These are phyloP conservation scores for Chalciporus chontae DNA, from an alignment of 768 basidiomycete species.

Conservation along the genomic window DNA sequence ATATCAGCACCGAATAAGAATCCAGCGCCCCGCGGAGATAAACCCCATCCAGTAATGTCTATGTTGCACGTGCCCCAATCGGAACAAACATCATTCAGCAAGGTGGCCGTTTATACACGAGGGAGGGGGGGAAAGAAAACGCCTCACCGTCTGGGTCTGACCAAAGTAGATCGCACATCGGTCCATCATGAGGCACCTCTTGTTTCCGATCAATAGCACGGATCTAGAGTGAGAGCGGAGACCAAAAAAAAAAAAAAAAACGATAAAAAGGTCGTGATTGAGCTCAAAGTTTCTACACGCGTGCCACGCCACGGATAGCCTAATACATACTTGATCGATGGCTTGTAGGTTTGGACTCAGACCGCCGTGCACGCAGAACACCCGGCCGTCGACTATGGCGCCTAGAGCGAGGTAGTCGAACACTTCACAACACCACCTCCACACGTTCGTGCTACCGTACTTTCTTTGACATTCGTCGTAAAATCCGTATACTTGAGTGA, in stretches of 20 bases:
- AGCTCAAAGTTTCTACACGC: constrained; percentile 8
- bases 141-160: constrained; percentile 91
- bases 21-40: constrained; percentile 96
- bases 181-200: constrained; percentile 97
- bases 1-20: constrained; percentile 94
- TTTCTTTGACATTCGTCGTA: constrained; percentile 97
- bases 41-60: constrained; percentile 94
- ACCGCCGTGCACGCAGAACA: constrained; percentile 97
- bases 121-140: constrained; percentile 1
- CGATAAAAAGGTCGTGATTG: constrained; percentile 22
- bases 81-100: constrained; percentile 23
- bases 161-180: constrained; percentile 99
- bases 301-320: constrained; percentile 14
- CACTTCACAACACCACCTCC: constrained; percentile 98
- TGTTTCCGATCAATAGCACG: constrained; percentile 93
- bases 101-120: constrained; percentile 4
- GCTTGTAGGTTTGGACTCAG: constrained; percentile 83
- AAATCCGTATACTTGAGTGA: constrained; percentile 93
- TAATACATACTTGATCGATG: constrained; percentile 76
- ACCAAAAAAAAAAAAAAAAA: constrained; percentile 18
- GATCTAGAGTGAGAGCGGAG: constrained; percentile 52
- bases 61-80: not conserved
- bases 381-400: constrained; percentile 94
- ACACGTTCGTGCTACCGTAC: constrained; percentile 90
- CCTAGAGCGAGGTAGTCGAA: constrained; percentile 95